Evolutionary conservation across 2,329 filamentous ascomycete genomes (phyloP), one percentile per base, ranked within the genome.

Genomic region (Beauveria australis): DNA sequence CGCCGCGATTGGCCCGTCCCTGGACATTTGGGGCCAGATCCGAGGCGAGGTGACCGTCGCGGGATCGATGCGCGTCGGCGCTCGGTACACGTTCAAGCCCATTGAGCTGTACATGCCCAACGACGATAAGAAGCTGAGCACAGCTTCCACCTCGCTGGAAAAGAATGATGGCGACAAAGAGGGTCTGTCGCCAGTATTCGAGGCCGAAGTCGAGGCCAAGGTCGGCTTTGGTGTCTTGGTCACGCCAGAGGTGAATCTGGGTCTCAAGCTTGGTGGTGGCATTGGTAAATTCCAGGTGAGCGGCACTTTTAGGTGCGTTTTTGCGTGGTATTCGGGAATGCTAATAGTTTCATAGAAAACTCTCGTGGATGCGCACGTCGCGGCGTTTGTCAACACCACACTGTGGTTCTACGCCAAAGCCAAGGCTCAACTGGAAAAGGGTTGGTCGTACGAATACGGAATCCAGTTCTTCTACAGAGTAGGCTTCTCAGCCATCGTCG

Each of bases 1-100:
- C 7, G 65, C 64, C 7, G 62, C 63, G 2, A 57, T 65, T 8
- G 65, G 65, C 5, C 64, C 65, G 10, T 63, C 64, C 5, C 49
- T 66, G 24, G 65, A 64, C 56, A 54, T 66, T 5, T 63, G 49
- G 19, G 62, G 62, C 19, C 47, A 62, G 49, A 51, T 62, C 40
- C 28, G 53, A 5, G 60, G 60, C 14, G 26, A 58, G 18, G 48
- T 61, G 37, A 53, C 22, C 16, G 54, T 61, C n/a, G n/a, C 10
- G 10, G 60, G 60, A n/a, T 33, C 40, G 9, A 53, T 53, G 1
- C 44, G 51, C 16, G 60, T 41, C 5, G 60, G 30, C 7, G 54
- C 22, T 19, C 33, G 37, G 33, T 43, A 43, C 9, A 54, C 33
- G 18, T 54, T 54, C n/a, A 41, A 26, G 40, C 28, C 55, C 5